Evolutionary conservation across 495 filamentous ascomycete species (phyloP), one percentile per base, ranked within the genome.

Genomic region (Haplographium delicatum): DNA sequence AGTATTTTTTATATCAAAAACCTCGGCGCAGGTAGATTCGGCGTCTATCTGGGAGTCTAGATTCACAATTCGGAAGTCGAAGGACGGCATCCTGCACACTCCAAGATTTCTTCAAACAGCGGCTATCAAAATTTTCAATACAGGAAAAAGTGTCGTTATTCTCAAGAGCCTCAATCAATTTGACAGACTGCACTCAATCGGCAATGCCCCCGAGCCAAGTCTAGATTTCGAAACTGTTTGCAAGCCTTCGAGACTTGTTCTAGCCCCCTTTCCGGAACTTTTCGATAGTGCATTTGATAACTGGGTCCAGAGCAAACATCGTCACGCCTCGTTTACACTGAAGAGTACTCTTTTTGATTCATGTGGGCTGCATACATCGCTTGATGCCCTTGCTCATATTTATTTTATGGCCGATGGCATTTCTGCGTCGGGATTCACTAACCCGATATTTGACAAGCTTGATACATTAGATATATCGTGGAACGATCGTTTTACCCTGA

Each of bases 71-170:
- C 72, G 75, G 5, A 67, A 65, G 6, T 78, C 80, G 15, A 64
- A 71, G 5, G 65, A 79, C 20, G 78, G 79, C 23, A 59, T 61
- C 0, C 64, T 86, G 1, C 79, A 83, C 57, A 80, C 84, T 8
- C 91, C 91, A 0, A 73, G 65, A 4, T 95, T 96, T 50, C 72
- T 96, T 5, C 79, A 81, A 31, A 72, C 80, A 1, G 76, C 81
- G 1, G 80, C 79, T 1, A 63, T 70, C 10, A 85, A 80, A 51
- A 86, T 96, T 20, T 89, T 95, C 50, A 88, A 81, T 0, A 83
- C 87, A 4, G 91, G 93, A 0, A 96, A 96, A 62, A 93, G 83
- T 58, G 83, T 89, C 52, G 80, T 93, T 1, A 86, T 97, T 42
- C 66, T 95, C 16, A 84, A 82, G 26, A 76, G 81, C 26, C 73